phyloP scores from a whole-genome alignment of 345 rosid species.

The Erodium maritimum region DNA sequence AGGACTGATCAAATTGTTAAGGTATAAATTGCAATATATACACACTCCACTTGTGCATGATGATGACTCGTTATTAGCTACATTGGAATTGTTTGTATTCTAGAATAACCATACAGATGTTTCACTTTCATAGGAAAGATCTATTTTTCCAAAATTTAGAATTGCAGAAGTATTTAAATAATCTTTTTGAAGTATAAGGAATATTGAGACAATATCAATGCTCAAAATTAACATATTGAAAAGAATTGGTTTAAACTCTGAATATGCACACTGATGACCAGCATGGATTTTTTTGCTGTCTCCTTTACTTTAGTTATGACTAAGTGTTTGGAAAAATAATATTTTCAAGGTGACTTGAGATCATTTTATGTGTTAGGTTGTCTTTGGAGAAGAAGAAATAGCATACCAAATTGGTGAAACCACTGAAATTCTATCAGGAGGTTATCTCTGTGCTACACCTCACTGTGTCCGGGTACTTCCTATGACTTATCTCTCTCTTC shows the following conservation, averaged over 20 bases:
- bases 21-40: constrained; percentile 32
- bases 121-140: neutral
- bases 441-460: constrained; percentile 93
- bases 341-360: neutral
- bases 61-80: neutral
- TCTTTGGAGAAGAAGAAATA: constrained; percentile 70
- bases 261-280: neutral
- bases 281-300: neutral
- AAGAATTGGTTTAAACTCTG: no score
- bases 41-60: neutral
- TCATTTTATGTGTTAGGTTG: constrained; percentile 34
- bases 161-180: no score
- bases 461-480: constrained; percentile 73
- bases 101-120: neutral
- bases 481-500: neutral
- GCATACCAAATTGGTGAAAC: constrained; percentile 98
- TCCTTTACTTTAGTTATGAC: neutral
- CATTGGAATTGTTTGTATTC: no score
- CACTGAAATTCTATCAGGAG: constrained; percentile 56
- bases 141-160: neutral
- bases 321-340: neutral
- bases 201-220: neutral
- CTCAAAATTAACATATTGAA: neutral
- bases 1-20: constrained; percentile 68
- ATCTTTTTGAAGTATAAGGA: neutral